A percentile compares a stretch with the other conserved stretches of the same genome.
Evolutionary conservation across 768 basidiomycete species (phyloP).

Genomic region (Trametes gibbosa): DNA sequence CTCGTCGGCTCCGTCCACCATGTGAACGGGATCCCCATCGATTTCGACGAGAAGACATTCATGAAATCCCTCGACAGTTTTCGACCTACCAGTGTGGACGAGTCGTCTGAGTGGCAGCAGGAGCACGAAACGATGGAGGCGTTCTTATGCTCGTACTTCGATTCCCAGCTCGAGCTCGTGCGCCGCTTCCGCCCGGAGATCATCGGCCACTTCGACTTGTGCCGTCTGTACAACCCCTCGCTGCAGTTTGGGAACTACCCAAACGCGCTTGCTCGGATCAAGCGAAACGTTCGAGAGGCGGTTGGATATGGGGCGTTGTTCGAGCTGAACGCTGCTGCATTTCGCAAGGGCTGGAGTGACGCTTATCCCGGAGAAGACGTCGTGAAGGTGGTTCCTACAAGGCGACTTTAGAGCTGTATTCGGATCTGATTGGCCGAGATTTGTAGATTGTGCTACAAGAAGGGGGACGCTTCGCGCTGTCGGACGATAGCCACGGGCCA

Average conservation of each 20-base stretch:
- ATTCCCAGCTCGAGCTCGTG: conserved; percentile 76
- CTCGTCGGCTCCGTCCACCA: conserved; percentile 94
- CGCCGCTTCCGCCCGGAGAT: conserved; percentile 77
- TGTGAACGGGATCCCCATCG: conserved; percentile 83
- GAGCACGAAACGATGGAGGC: conserved; percentile 35
- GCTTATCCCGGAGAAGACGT: conserved; percentile 84
- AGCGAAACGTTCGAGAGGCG: conserved; percentile 73
- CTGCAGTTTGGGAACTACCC: conserved; percentile 56
- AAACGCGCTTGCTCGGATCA: conserved; percentile 58
- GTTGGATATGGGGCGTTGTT: conserved; percentile 86
- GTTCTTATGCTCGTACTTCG: conserved; percentile 74
- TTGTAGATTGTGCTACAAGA: conserved; percentile 64
- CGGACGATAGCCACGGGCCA: conserved; percentile 95
- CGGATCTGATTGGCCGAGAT: not conserved
- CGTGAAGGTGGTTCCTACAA: conserved; percentile 52
- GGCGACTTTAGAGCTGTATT: not conserved
- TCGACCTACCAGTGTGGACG: conserved; percentile 6
- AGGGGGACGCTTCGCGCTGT: conserved; percentile 78
- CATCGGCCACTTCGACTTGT: conserved; percentile 92
- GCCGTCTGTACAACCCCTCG: conserved; percentile 76
- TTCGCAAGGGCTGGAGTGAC: conserved; percentile 85
- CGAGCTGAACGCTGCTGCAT: conserved; percentile 89
- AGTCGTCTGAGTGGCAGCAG: conserved; percentile 17
- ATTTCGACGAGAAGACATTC: conserved; percentile 81
- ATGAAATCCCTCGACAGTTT: conserved; percentile 50